phyloP scores from a whole-genome alignment of 768 basidiomycete species.

The Pleurotus giganteus region DNA sequence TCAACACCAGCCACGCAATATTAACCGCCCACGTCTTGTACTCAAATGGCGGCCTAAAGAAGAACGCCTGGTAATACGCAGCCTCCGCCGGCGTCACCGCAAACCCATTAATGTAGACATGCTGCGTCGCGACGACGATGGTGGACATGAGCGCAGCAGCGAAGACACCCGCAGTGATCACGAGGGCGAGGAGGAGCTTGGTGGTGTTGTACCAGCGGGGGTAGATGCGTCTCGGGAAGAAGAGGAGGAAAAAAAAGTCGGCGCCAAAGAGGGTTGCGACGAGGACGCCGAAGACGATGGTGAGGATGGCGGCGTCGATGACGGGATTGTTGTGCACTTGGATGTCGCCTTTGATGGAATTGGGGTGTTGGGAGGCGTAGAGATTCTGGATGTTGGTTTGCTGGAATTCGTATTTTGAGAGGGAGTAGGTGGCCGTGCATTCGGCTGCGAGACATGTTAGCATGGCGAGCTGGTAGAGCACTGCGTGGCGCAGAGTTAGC shows the following conservation, averaged over 20 bases:
- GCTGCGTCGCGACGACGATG: conserved; percentile 26
- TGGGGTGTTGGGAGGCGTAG: conserved; percentile 1
- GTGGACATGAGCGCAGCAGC: conserved; percentile 28
- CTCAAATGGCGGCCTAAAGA: conserved; percentile 25
- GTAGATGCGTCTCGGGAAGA: conserved; percentile 30
- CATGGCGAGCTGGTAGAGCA: conserved; percentile 26
- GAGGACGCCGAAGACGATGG: conserved; percentile 33
- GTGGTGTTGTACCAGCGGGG: conserved; percentile 28
- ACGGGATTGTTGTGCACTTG: conserved; percentile 29
- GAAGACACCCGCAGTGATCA: conserved; percentile 24
- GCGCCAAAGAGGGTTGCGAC: conserved; percentile 34
- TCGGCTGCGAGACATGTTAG: conserved; percentile 30
- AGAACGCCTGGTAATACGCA: conserved; percentile 15
- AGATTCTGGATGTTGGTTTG: conserved; percentile 24
- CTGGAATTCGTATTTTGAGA: conserved; percentile 31
- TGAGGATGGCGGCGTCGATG: conserved; percentile 25
- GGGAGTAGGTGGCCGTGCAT: conserved; percentile 34
- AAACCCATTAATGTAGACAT: conserved; percentile 24
- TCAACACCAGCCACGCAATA: conserved; percentile 29
- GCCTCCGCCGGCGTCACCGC: conserved; percentile 12
- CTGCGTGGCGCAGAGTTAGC: conserved; percentile 1
- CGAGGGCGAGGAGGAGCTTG: conserved; percentile 20
- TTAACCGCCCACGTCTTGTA: conserved; percentile 28
- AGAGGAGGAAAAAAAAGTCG: conserved; percentile 35
- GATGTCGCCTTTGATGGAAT: conserved; percentile 16